Evolutionary conservation across 441 rosid species (phyloP).

Genomic region (Hura crepitans): DNA sequence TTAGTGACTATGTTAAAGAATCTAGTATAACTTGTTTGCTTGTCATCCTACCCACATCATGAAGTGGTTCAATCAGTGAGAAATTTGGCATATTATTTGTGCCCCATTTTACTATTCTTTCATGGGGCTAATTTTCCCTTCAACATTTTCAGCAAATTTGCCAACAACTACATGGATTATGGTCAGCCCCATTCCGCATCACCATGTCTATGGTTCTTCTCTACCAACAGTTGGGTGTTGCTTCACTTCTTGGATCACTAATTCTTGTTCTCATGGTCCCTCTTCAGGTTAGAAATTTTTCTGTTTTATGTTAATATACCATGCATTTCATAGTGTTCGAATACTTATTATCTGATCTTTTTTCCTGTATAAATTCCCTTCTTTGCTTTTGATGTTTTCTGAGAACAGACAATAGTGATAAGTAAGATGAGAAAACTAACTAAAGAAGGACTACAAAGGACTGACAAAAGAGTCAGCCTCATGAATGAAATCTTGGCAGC

Average conservation of each 20-base stretch:
- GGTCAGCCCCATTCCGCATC: slow-evolving; percentile 97
- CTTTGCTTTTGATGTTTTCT: slow-evolving; percentile 16
- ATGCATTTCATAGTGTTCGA: background rate
- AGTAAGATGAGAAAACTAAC: slow-evolving; percentile 85
- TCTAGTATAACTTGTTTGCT: background rate
- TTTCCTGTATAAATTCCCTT: slow-evolving; percentile 12
- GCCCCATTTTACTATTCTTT: background rate
- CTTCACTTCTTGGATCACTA: slow-evolving; percentile 69
- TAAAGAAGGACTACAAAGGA: slow-evolving; percentile 87
- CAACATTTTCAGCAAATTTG: slow-evolving; percentile 57
- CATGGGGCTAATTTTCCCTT: background rate
- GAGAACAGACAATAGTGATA: slow-evolving; percentile 61
- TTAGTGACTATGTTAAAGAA: background rate
- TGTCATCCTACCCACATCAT: background rate
- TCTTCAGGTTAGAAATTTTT: slow-evolving; percentile 50
- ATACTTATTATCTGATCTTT: background rate
- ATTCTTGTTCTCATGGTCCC: slow-evolving; percentile 76
- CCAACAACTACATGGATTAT: slow-evolving; percentile 69
- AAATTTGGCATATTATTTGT: background rate
- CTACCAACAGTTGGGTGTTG: slow-evolving; percentile 84
- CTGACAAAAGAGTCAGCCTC: slow-evolving; percentile 91
- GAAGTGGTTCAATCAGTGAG: background rate
- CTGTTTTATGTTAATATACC: slow-evolving; percentile 1
- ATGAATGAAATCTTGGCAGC: slow-evolving; percentile 89
- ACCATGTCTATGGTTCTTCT: slow-evolving; percentile 72